These are phyloP conservation scores for Lithocarpus polystachyus DNA, from an alignment of 306 rosid genomes.

Conservation along the genomic window DNA sequence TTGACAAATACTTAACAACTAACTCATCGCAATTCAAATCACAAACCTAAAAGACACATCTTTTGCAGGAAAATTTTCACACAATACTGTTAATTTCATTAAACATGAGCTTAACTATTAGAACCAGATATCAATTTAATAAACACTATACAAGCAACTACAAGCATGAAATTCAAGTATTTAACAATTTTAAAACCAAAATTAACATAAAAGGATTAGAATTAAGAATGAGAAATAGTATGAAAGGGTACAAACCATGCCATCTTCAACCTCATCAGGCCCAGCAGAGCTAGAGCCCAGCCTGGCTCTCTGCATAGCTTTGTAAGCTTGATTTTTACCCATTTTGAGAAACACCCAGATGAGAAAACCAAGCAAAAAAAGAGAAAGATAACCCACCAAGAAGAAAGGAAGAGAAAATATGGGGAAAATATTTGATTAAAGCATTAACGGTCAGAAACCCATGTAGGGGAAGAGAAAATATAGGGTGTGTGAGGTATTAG, in stretches of 20 bases:
- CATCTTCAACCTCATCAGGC: constrained; percentile 93
- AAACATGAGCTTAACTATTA: too few species aligned
- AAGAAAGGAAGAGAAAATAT: background rate
- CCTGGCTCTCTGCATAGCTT: constrained; percentile 97
- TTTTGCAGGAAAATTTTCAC: too few species aligned
- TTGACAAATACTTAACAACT: background rate
- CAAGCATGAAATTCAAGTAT: background rate
- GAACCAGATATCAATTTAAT: too few species aligned
- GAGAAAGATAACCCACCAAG: background rate
- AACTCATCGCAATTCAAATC: background rate
- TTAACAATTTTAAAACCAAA: background rate
- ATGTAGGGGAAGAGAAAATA: background rate
- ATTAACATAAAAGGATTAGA: background rate
- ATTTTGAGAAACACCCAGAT: constrained; percentile 28
- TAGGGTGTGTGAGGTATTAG: background rate
- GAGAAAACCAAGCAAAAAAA: background rate
- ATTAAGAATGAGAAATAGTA: constrained; percentile 22
- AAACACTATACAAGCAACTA: too few species aligned
- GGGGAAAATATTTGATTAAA: background rate
- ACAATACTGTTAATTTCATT: too few species aligned
- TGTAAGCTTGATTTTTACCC: constrained; percentile 99
- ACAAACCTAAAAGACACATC: too few species aligned
- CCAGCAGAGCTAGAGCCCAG: constrained; percentile 84
- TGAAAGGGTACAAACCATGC: constrained; percentile 99
- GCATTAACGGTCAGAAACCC: background rate